These are phyloP conservation scores for Stagonosporopsis tanaceti DNA, from an alignment of 2,329 filamentous ascomycete genomes.

Conservation along the genomic window DNA sequence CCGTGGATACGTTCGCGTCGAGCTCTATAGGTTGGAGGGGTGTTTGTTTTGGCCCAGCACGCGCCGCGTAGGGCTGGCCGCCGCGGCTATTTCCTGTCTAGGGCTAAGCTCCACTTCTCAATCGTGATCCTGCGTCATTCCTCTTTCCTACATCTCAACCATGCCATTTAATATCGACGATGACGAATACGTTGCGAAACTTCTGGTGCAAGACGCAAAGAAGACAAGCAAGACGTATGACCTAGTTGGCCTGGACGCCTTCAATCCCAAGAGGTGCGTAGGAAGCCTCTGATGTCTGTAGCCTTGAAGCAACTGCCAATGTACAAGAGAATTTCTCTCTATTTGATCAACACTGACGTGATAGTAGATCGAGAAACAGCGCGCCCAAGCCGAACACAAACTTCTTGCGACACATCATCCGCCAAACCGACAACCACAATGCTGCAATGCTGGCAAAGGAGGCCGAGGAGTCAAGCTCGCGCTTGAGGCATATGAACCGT, in stretches of 20 bases:
- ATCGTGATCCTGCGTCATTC: background rate
- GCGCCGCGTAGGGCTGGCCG: slow-evolving; percentile 29
- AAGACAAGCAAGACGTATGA: slow-evolving; percentile 78
- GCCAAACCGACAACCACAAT: slow-evolving; percentile 89
- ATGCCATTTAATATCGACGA: slow-evolving; percentile 52
- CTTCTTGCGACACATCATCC: slow-evolving; percentile 87
- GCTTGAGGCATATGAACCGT: slow-evolving; percentile 62
- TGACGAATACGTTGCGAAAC: slow-evolving; percentile 79
- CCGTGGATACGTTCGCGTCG: background rate
- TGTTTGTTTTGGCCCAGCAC: slow-evolving; percentile 42
- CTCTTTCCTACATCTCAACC: slow-evolving; percentile 3
- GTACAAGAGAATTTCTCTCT: slow-evolving; percentile 3
- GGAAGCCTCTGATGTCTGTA: slow-evolving; percentile 8
- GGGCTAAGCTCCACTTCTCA: slow-evolving; percentile 18
- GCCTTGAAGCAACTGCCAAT: background rate
- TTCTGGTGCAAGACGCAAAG: slow-evolving; percentile 82
- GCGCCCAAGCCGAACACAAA: slow-evolving; percentile 89
- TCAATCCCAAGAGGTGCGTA: slow-evolving; percentile 62
- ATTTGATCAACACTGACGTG: background rate
- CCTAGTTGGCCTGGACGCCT: slow-evolving; percentile 75
- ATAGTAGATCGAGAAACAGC: slow-evolving; percentile 66
- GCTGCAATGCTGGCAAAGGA: slow-evolving; percentile 84
- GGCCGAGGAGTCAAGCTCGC: slow-evolving; percentile 76
- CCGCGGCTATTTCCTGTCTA: slow-evolving; percentile 30
- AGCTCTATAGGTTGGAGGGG: slow-evolving; percentile 14